Conservation (phyloP, 139 green algal species). For the Closterium sp. region DNA sequence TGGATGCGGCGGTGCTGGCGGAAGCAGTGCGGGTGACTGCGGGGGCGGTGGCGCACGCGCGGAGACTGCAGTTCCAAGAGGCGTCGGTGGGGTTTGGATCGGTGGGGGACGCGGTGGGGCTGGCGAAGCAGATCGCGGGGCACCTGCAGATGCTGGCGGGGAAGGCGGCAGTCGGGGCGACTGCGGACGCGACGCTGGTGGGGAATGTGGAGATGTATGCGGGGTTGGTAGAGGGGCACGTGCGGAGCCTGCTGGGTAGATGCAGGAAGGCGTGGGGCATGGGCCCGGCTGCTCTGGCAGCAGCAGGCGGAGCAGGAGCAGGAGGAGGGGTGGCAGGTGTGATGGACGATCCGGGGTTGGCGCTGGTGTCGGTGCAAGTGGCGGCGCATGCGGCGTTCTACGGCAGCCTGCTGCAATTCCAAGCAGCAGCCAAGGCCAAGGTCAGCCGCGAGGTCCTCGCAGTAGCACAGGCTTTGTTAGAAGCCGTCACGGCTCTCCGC, state of each 20-base stretch:
- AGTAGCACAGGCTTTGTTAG: neutral
- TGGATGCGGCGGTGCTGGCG: neutral
- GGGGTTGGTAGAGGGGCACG: neutral
- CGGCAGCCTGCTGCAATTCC: neutral
- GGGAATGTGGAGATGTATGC: slow-evolving; percentile 1
- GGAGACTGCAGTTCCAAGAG: neutral
- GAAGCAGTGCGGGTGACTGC: neutral
- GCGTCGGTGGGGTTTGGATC: neutral
- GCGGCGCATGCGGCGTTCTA: neutral
- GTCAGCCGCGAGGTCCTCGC: neutral
- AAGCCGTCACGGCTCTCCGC: neutral
- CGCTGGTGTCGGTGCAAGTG: neutral
- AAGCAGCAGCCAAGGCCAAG: neutral
- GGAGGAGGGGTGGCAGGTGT: neutral
- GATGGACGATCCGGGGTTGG: neutral
- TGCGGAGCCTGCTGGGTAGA: neutral
- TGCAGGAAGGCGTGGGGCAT: neutral
- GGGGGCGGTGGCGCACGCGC: neutral
- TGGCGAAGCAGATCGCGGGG: neutral
- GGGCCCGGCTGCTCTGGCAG: neutral
- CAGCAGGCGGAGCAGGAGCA: neutral
- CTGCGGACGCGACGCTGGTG: neutral
- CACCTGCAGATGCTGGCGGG: neutral
- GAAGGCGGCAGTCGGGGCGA: neutral
- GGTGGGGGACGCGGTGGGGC: neutral